Evolutionary conservation across 2,329 filamentous ascomycete genomes (phyloP), one percentile per base, ranked within the genome.

Genomic region (Fusarium sp.): DNA sequence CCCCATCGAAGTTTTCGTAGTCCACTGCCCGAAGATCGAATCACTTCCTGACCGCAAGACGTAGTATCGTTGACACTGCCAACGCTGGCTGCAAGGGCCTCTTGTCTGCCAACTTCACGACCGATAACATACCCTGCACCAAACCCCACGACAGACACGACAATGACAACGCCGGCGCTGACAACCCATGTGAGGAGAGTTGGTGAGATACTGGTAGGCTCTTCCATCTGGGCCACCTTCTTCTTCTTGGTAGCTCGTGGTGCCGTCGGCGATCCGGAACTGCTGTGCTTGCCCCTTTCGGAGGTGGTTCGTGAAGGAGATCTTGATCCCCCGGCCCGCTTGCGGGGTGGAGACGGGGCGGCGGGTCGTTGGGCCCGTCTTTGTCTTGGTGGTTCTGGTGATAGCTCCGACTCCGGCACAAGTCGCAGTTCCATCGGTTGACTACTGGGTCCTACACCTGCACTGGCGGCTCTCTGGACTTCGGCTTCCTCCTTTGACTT

Each of bases 111-210:
- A 26, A 89, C 88, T 70, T 91, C 89, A 28, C 88, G 82, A 7
- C 89, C 89, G 62, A 91, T 88, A 26, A 90, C 88, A 72, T 90
- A 91, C 12, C 89, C 89, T 10, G 89, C 89, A 4, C 89, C 88
- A 69, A 92, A 91, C 3, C 89, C 89, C 34, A 91, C 88, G 2
- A 90, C 89, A 9, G 87, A 89, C 4, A 91, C 86, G 12, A 92
- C 82, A 10, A 91, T 88, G 3, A 91, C 86, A 2, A 91, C 89
- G 18, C 89, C 89, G 9, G 89, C 89, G 58, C 86, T 88, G 55
- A 91, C 83, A 8, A 89, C 87, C 87, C 88, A 91, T 0, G 88
- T 88, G 50, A 90, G 76, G 9, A 90, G 77, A 2, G 88, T 89
- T 34, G 88, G 88, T 51, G 84, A 88, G 53, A 90, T 83, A 36